Base-by-base conservation (phyloP, 176 grass and related monocot species). In the Elaeis guineensis region DNA sequence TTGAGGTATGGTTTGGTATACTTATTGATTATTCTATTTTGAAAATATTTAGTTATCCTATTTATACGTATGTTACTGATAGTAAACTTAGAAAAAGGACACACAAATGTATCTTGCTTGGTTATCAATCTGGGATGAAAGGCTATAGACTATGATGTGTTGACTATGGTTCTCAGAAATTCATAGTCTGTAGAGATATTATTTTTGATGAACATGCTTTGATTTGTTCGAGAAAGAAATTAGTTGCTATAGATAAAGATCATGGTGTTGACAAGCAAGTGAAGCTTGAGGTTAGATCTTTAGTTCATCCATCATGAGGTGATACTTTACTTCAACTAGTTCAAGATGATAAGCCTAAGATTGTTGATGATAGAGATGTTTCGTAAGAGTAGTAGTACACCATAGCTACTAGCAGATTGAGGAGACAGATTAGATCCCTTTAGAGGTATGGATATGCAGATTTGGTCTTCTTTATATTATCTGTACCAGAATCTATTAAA, bases 1-100 rank as follows among this genome's bases (percentile, higher is more conserved):
- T 68, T 29, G 49, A 80, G 50, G 28, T 74, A 15, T 80, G 50
- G 57, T 74, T 29, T 17, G 22, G 21, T 35, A 66, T 16, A 19
- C 20, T 6, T 61, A 57, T 3, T 26, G 25, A 26, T 26, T 26
- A 26, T 26, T 26, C 3, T 26, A 4, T 4, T 26, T 3, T 26
- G 17, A 19, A 21, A 19, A 28, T 75, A 49, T 64, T 75, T 63
- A 17, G 57, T 55, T 80, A 28, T 54, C 65, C 52, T 19, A 16
- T 15, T 1, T 60, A 25, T 65, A 49, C 4, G 4, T 5, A 26
- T 26, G 4, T 26, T 4, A 26, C 0, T 26, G 25, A 26, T 26
- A 26, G 25, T 26, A 26, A 26, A 26, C 4, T 26, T 26, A 0
- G 0, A 26, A 26, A 26, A 26, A 26, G 4, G 2, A 3, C 4